Conservation (phyloP, 2,329 filamentous ascomycete genomes). For the Claviceps purpurea region DNA sequence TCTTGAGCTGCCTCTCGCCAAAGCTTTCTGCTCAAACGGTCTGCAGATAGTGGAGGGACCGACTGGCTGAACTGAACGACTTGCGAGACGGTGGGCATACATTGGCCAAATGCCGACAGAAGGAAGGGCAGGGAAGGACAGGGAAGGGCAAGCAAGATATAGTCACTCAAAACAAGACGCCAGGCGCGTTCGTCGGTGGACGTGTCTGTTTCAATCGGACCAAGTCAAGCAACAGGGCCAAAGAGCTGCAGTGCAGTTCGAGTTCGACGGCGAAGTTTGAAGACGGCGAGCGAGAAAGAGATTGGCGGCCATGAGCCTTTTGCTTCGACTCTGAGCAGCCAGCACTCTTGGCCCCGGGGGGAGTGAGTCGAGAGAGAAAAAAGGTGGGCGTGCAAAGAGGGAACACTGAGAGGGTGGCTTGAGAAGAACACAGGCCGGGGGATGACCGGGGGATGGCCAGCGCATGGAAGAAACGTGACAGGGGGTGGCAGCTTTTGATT, state of each 20-base stretch:
- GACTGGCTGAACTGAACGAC: neutral
- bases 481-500: conserved; percentile 33
- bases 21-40: neutral
- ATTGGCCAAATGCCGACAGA: neutral
- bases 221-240: neutral
- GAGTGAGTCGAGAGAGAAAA: neutral
- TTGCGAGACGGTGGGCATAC: neutral
- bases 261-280: neutral
- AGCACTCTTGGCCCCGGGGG: conserved; percentile 1
- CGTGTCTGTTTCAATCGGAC: neutral
- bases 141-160: neutral
- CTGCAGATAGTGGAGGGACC: no score
- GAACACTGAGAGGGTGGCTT: conserved; percentile 11
- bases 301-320: conserved; percentile 5
- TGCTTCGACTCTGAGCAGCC: conserved; percentile 5
- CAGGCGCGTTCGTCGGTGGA: neutral
- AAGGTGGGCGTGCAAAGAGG: neutral
- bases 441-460: conserved; percentile 25
- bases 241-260: neutral
- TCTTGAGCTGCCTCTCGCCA: neutral
- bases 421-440: conserved; percentile 8
- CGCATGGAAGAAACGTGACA: conserved; percentile 40
- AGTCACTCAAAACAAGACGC: neutral
- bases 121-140: neutral
- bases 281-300: neutral